Conservation (phyloP, 2,329 filamentous ascomycete species). For the Nigrospora osmanthi region DNA sequence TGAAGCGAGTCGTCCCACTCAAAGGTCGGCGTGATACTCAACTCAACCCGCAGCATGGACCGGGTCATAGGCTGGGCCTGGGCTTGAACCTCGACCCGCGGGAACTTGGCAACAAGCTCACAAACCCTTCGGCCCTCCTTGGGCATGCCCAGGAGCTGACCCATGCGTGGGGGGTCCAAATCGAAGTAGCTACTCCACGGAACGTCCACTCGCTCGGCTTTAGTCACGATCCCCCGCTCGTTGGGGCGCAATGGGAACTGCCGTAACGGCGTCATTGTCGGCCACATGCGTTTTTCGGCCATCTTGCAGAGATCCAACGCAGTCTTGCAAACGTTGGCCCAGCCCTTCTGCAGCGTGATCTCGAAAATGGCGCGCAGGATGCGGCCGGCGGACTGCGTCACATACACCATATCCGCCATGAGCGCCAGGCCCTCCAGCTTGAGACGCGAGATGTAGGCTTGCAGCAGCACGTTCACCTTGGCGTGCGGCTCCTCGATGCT, state of each 20-base stretch:
- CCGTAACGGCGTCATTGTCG: conserved; percentile 90
- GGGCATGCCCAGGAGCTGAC: conserved; percentile 83
- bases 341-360: conserved; percentile 94
- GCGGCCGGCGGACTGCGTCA: conserved; percentile 94
- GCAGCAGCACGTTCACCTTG: conserved; percentile 95
- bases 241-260: conserved; percentile 75
- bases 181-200: conserved; percentile 93
- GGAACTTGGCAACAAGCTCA: conserved; percentile 83
- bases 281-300: conserved; percentile 99
- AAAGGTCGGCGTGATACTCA: conserved; percentile 90
- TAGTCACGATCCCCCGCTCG: conserved; percentile 70
- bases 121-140: conserved; percentile 83
- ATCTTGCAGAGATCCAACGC: conserved; percentile 96
- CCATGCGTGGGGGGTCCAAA: conserved; percentile 92
- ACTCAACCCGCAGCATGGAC: conserved; percentile 82
- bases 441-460: conserved; percentile 92
- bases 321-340: conserved; percentile 86
- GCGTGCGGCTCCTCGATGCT: conserved; percentile 93
- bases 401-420: conserved; percentile 98
- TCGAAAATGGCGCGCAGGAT: conserved; percentile 94
- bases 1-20: conserved; percentile 90
- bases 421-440: conserved; percentile 89
- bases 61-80: conserved; percentile 92
- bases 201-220: conserved; percentile 91
- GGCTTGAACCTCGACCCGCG: conserved; percentile 83